These are phyloP conservation scores for Lactarius psammicola DNA, from an alignment of 768 basidiomycete species.

Conservation along the genomic window DNA sequence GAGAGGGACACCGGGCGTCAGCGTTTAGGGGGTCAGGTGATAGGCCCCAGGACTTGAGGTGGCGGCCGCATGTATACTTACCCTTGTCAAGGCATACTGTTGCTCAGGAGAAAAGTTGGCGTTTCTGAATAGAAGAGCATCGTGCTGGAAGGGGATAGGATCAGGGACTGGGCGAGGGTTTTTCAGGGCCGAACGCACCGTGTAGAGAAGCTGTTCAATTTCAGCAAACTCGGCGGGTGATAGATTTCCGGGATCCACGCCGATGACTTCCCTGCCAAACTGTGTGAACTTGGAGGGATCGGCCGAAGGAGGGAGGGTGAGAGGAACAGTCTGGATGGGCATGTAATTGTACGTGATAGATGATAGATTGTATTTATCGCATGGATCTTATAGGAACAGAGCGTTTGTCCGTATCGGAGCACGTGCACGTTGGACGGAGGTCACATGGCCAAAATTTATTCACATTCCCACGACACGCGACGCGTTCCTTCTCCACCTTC, in stretches of 20 bases:
- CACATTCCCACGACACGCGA: conserved; percentile 12
- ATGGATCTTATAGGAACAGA: background rate
- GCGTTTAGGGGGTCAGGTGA: background rate
- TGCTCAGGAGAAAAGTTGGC: conserved; percentile 71
- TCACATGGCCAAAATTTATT: background rate
- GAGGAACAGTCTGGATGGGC: conserved; percentile 63
- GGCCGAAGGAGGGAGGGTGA: conserved; percentile 72
- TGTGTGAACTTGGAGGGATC: conserved; percentile 62
- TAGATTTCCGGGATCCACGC: conserved; percentile 64
- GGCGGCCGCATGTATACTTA: conserved; percentile 33
- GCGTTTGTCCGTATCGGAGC: background rate
- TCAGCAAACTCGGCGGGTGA: conserved; percentile 61
- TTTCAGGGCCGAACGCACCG: conserved; percentile 44
- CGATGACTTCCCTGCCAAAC: conserved; percentile 78
- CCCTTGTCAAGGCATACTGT: conserved; percentile 85
- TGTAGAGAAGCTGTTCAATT: conserved; percentile 71
- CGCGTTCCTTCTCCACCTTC: background rate
- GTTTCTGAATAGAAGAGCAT: conserved; percentile 71
- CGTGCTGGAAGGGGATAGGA: conserved; percentile 47
- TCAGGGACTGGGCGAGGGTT: background rate
- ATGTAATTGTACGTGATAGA: conserved; percentile 38
- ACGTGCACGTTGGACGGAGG: background rate
- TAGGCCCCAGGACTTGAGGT: background rate
- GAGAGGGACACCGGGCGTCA: background rate
- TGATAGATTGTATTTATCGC: too few relatives aligned